Evolutionary conservation across 495 filamentous ascomycete species (phyloP).

Genomic region (Aspergillus avenaceus): DNA sequence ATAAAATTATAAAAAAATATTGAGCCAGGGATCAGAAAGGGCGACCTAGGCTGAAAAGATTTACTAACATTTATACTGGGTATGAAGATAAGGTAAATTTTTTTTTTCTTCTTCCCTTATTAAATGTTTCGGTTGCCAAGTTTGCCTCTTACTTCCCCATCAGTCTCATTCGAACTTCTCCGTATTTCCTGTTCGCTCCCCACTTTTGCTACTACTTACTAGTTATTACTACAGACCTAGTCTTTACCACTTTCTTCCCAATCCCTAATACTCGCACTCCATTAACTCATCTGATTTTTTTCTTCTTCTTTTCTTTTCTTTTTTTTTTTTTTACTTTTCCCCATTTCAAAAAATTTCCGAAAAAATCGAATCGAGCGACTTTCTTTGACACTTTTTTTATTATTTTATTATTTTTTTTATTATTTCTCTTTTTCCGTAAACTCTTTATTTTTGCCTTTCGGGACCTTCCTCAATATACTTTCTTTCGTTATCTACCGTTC

Average conservation of each 20-base stretch:
- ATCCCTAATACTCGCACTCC: neutral
- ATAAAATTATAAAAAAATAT: neutral
- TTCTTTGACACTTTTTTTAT: neutral
- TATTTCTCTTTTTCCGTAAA: neutral
- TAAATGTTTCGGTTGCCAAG: neutral
- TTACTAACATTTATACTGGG: too few relatives aligned
- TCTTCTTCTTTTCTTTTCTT: neutral
- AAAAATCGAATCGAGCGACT: neutral
- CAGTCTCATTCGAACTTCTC: neutral
- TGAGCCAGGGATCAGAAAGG: too few relatives aligned
- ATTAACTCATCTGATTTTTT: neutral
- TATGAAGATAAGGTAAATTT: too few relatives aligned
- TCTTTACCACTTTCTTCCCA: neutral
- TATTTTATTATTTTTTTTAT: neutral
- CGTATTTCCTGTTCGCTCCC: neutral
- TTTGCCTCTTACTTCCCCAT: neutral
- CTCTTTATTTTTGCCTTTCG: neutral
- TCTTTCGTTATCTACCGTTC: constrained; percentile 3
- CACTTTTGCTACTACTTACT: too few relatives aligned
- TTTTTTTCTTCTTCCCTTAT: neutral
- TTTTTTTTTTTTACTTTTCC: neutral
- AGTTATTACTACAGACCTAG: too few relatives aligned
- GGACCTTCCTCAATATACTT: neutral
- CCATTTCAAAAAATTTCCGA: neutral
- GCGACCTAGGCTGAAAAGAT: too few relatives aligned